Evolutionary conservation across 2,329 filamentous ascomycete genomes (phyloP).

Genomic region (Grosmannia penicillata): DNA sequence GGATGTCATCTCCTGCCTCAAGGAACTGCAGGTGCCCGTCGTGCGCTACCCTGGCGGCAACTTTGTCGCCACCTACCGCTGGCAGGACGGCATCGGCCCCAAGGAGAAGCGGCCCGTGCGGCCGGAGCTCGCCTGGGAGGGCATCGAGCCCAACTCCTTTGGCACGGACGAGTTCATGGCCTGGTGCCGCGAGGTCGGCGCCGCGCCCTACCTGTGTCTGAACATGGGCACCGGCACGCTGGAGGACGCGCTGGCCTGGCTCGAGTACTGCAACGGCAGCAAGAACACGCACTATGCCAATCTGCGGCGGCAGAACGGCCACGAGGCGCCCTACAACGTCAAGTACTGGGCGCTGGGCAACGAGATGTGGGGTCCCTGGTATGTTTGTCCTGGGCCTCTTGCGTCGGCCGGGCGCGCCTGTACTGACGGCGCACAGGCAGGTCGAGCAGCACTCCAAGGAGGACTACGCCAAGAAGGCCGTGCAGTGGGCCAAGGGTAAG

Average conservation of each 20-base stretch:
- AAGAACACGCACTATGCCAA: constrained; percentile 71
- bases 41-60: constrained; percentile 74
- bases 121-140: constrained; percentile 67
- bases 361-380: constrained; percentile 45
- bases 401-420: too few relatives aligned
- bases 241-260: constrained; percentile 50
- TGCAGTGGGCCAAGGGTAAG: constrained; percentile 49
- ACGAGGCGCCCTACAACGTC: constrained; percentile 61
- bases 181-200: constrained; percentile 59
- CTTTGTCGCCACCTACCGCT: constrained; percentile 75
- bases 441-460: constrained; percentile 55
- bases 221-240: constrained; percentile 66
- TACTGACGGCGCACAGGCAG: constrained; percentile 28
- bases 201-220: constrained; percentile 65
- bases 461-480: constrained; percentile 52
- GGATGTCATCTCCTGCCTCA: constrained; percentile 61
- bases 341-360: constrained; percentile 83
- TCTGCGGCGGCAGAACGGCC: constrained; percentile 60
- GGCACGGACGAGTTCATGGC: constrained; percentile 79
- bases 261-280: constrained; percentile 77
- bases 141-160: constrained; percentile 62
- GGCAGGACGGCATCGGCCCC: constrained; percentile 68
- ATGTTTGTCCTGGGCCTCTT: neutral
- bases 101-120: constrained; percentile 48
- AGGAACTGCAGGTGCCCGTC: constrained; percentile 61